These are phyloP conservation scores for Phialemoniopsis sp. DNA, from an alignment of 2,329 filamentous ascomycete species.

Conservation along the genomic window DNA sequence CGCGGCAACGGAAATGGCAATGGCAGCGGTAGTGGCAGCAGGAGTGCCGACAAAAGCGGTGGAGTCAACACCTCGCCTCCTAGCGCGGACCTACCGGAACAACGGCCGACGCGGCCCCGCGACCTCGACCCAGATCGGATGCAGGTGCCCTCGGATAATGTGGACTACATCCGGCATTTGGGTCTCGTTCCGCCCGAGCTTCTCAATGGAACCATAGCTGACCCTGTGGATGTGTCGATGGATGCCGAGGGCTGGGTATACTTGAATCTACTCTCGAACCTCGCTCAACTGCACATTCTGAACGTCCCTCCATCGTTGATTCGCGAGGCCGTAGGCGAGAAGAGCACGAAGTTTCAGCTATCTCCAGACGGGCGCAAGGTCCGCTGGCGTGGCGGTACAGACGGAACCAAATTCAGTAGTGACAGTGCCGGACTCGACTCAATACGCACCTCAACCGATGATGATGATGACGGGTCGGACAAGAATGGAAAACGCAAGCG, in stretches of 20 bases:
- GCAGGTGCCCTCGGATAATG: constrained; percentile 72
- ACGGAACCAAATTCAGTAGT: constrained; percentile 62
- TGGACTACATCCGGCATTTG: constrained; percentile 74
- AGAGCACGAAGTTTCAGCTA: constrained; percentile 72
- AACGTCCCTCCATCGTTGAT: constrained; percentile 79
- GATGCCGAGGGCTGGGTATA: constrained; percentile 77
- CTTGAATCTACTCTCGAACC: constrained; percentile 72
- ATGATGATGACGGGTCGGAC: constrained; percentile 34
- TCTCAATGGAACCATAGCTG: constrained; percentile 33
- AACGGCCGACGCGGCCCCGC: constrained; percentile 70
- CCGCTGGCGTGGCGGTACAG: constrained; percentile 68
- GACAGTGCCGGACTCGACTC: constrained; percentile 52
- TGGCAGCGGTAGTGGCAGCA: constrained; percentile 16
- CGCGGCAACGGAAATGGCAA: constrained; percentile 26
- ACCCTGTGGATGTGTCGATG: constrained; percentile 43
- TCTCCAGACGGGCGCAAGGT: constrained; percentile 76
- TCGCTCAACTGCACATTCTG: constrained; percentile 81
- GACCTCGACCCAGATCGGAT: constrained; percentile 77
- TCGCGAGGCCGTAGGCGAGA: constrained; percentile 63
- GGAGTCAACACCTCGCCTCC: constrained; percentile 34
- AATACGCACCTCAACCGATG: constrained; percentile 44
- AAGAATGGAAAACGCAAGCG: constrained; percentile 39
- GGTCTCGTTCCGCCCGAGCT: constrained; percentile 60
- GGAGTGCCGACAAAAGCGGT: constrained; percentile 14
- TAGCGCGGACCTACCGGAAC: constrained; percentile 48